These are phyloP conservation scores for Arxiozyma telluris DNA, from an alignment of 1,139 yeast species.

Conservation along the genomic window DNA sequence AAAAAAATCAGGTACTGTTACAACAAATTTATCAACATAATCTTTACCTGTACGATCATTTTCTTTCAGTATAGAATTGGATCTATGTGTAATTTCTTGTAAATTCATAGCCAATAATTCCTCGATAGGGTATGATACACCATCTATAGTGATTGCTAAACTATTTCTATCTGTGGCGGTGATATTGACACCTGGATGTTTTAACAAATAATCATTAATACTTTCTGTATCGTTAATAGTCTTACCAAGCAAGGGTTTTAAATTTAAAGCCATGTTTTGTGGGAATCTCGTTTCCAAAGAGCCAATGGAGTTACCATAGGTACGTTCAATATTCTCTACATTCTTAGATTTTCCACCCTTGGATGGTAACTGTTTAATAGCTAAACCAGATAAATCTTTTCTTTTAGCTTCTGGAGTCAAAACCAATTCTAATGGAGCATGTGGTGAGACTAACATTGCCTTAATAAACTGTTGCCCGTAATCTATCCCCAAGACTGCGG, in stretches of 20 bases:
- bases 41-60: constrained; percentile 44
- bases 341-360: background rate
- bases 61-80: constrained; percentile 41
- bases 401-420: constrained; percentile 86
- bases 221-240: constrained; percentile 41
- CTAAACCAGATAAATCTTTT: constrained; percentile 74
- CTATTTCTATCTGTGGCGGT: constrained; percentile 43
- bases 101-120: constrained; percentile 81
- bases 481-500: constrained; percentile 80
- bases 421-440: constrained; percentile 77
- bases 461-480: constrained; percentile 84
- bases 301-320: constrained; percentile 70
- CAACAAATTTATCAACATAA: constrained; percentile 37
- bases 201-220: constrained; percentile 38
- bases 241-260: constrained; percentile 66
- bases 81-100: constrained; percentile 57
- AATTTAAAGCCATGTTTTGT: constrained; percentile 51
- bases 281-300: constrained; percentile 71
- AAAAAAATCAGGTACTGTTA: constrained; percentile 72
- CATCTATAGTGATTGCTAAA: constrained; percentile 48
- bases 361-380: constrained; percentile 39
- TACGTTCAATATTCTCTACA: constrained; percentile 45
- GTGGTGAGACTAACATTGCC: constrained; percentile 85
- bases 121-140: constrained; percentile 51
- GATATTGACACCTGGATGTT: constrained; percentile 56